phyloP scores from a whole-genome alignment of 345 rosid genomes.

The Pelargonium nanum region DNA sequence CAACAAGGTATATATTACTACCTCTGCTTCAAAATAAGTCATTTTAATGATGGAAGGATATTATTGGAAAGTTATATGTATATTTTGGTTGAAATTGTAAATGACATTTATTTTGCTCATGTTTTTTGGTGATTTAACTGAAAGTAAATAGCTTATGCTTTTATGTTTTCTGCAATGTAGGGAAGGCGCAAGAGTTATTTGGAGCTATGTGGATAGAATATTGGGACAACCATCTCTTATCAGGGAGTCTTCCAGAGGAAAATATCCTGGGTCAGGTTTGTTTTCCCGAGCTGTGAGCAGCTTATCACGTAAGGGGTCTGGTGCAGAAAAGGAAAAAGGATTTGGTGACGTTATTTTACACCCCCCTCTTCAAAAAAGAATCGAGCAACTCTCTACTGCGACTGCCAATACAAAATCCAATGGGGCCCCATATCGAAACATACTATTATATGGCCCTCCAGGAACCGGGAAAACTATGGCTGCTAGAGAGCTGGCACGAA shows the following conservation, averaged over 20 bases:
- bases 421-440: constrained; percentile 88
- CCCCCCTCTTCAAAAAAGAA: constrained; percentile 78
- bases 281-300: constrained; percentile 34
- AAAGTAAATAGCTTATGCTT: background rate
- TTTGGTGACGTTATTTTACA: constrained; percentile 94
- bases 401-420: constrained; percentile 96
- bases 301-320: constrained; percentile 34
- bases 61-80: no score
- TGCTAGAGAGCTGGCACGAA: constrained; percentile 79
- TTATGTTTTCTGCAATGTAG: constrained; percentile 30
- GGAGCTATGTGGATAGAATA: constrained; percentile 96
- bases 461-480: constrained; percentile 99
- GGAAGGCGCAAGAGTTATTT: constrained; percentile 95
- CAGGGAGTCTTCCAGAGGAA: constrained; percentile 96
- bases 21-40: no score
- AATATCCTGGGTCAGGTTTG: constrained; percentile 91
- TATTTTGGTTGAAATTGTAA: no score
- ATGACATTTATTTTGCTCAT: no score
- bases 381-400: constrained; percentile 71
- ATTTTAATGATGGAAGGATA: no score
- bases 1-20: constrained; percentile 65
- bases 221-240: constrained; percentile 93
- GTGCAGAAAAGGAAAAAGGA: constrained; percentile 47
- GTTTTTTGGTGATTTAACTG: no score
- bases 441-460: constrained; percentile 97